Base-by-base conservation (phyloP, 495 filamentous ascomycete species). In the Trichoderma virens region DNA sequence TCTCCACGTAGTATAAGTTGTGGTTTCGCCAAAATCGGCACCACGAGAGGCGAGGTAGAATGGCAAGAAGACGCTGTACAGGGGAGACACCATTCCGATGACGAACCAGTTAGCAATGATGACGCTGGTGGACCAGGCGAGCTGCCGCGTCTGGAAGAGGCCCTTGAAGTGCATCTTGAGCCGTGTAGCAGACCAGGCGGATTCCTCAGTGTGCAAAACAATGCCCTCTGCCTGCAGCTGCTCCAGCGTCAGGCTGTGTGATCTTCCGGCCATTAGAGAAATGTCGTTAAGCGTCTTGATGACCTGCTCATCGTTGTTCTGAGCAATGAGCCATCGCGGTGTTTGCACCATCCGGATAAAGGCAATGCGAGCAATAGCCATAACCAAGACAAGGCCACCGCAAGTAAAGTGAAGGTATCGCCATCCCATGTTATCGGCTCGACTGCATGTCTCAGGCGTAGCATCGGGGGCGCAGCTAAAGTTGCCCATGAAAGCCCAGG, bases 401-500 rank as follows among this genome's bases (percentile, higher is more conserved):
- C 60, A 65, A 14, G 73, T 74, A 62, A 75, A 72, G 45, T 72
- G 71, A 1, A 74, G 68, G 61, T 76, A 76, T 47, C 73, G 66
- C 74, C 74, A 76, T 5, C 73, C 74, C 71, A 67, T 69, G 62
- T 76, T 76, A 27, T 75, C 68, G 0, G 68, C 63, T 13, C 67
- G 47, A 20, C 38, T 65, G 60, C 69, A 60, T 39, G 54, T n/a
- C 6, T 35, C 34, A 13, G 34, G 34, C n/a, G 71, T 69, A 5
- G 68, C 70, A 30, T 69, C 56, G 7, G 70, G 60, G 9, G 67
- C 63, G 59, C 75, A 76, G 66, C 65, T 70, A 64, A 67, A 77
- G 66, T 76, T 74, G 66, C 68, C 70, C 75, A 77, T 76, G 66
- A 72, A 76, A 18, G 66, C 74, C 75, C 75, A 77, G 16, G 75